Base-by-base conservation (phyloP, 2,329 filamentous ascomycete genomes). In the Cladorrhinum sp. region DNA sequence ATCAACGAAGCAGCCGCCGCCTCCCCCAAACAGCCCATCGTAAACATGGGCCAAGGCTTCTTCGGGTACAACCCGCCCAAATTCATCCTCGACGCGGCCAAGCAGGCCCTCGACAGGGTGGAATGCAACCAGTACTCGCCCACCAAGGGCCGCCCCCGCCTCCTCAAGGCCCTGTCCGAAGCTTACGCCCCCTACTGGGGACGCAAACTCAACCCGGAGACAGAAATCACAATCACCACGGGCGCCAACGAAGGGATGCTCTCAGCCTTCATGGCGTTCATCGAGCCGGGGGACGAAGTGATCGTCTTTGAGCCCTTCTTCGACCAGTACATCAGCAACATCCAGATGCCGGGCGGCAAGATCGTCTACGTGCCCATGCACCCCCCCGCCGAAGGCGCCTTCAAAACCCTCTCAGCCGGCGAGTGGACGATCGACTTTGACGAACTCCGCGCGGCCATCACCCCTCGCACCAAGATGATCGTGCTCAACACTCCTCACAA, bases 71-170 rank as follows among this genome's bases (percentile, higher is more conserved):
- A 69, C 60, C 68, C 68, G 4, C 68, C 68, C 30, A 63, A 67
- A 21, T 70, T 70, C 75, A 92, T 97, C 66, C 80, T 97, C 66
- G 85, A 96, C 69, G 95, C 95, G 48, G 95, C 95, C 56, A 98
- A 96, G 76, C 80, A 88, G 42, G 93, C 94, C 42, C 83, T 99
- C 56, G 89, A 96, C 72, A 84, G 86, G 56, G 94, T 99, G 21
- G 95, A 98, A 67, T 97, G 94, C 83, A 99, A 99, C 76, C 95
- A 99, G 80, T 99, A 99, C 82, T 94, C 92, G 21, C 95, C 93
- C 2, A 97, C 95, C 20, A 95, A 92, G 82, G 95, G 95, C 63
- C 87, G 94, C 6, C 94, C 95, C 48, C 85, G 94, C 59, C 82
- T 99, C 71, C 94, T 89, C 82, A 91, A 98, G 80, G 95, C 95